phyloP scores from a whole-genome alignment of 2,329 filamentous ascomycete species.

The Davidsoniella eucalypti region DNA sequence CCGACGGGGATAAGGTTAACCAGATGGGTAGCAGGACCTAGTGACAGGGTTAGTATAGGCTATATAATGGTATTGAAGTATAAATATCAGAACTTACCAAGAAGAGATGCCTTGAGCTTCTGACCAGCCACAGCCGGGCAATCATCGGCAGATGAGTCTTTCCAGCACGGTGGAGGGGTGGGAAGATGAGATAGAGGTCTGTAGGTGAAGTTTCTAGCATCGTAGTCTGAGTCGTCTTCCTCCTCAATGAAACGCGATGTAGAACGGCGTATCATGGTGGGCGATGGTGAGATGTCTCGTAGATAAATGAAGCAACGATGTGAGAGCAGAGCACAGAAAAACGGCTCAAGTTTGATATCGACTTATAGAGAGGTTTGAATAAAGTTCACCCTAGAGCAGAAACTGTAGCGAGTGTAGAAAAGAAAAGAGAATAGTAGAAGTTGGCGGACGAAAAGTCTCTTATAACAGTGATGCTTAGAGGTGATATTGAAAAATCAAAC shows the following conservation, averaged over 20 bases:
- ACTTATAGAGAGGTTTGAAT: too few species aligned
- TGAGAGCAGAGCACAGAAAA: not conserved
- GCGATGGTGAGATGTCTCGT: not conserved
- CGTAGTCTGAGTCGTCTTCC: constrained; percentile 23
- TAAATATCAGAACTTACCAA: constrained; percentile 20
- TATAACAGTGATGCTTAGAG: too few species aligned
- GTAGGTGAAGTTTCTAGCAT: constrained; percentile 42
- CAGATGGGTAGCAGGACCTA: constrained; percentile 49
- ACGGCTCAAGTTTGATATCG: not conserved
- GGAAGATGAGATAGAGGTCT: constrained; percentile 51
- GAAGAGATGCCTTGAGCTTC: constrained; percentile 23
- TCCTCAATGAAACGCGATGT: constrained; percentile 8
- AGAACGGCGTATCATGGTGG: constrained; percentile 13
- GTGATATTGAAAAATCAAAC: too few species aligned
- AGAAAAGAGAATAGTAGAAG: not conserved
- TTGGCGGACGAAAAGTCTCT: not conserved
- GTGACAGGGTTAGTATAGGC: constrained; percentile 1
- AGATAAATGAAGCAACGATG: not conserved
- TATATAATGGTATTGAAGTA: not conserved
- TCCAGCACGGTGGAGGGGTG: constrained; percentile 44
- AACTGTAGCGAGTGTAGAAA: not conserved
- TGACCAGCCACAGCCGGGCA: constrained; percentile 25
- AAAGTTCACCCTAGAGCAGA: too few species aligned
- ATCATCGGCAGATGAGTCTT: constrained; percentile 23
- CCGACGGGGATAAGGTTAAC: constrained; percentile 49